Evolutionary conservation across 75 land plant genomes (phyloP).

Genomic region (Sequoiadendron giganteum): DNA sequence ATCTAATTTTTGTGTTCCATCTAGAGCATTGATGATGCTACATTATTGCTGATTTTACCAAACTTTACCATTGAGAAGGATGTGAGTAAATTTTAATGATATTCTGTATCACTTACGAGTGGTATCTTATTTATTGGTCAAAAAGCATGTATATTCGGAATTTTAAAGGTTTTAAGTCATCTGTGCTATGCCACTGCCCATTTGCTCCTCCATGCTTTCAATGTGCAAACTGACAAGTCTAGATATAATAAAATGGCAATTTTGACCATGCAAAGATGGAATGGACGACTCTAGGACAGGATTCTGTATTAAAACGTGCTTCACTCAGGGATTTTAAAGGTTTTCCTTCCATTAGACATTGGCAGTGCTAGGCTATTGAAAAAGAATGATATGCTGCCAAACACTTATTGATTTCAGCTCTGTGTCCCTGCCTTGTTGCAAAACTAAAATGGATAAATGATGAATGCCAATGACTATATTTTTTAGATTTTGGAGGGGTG

Average conservation of each 20-base stretch:
- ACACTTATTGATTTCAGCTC: too few species aligned
- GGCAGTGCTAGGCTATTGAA: too few species aligned
- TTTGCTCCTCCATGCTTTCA: background rate
- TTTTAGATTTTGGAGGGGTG: too few species aligned
- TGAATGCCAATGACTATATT: too few species aligned
- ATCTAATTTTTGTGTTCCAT: background rate
- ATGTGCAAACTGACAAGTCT: background rate
- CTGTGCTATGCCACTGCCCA: background rate
- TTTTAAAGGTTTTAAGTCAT: background rate
- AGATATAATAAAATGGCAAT: background rate
- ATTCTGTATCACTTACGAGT: background rate
- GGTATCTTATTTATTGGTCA: conserved; percentile 4
- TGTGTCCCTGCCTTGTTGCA: too few species aligned
- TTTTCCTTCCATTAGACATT: too few species aligned
- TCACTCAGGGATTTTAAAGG: too few species aligned
- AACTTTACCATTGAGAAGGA: background rate
- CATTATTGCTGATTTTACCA: background rate
- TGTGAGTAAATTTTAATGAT: background rate
- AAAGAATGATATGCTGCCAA: too few species aligned
- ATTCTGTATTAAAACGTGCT: background rate
- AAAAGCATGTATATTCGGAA: background rate
- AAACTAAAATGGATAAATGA: too few species aligned
- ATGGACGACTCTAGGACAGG: background rate
- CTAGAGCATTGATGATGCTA: conserved; percentile 1
- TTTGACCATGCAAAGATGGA: background rate